phyloP scores from a whole-genome alignment of 108 stramenopile genomes.

The Fragilaria crotonensis region DNA sequence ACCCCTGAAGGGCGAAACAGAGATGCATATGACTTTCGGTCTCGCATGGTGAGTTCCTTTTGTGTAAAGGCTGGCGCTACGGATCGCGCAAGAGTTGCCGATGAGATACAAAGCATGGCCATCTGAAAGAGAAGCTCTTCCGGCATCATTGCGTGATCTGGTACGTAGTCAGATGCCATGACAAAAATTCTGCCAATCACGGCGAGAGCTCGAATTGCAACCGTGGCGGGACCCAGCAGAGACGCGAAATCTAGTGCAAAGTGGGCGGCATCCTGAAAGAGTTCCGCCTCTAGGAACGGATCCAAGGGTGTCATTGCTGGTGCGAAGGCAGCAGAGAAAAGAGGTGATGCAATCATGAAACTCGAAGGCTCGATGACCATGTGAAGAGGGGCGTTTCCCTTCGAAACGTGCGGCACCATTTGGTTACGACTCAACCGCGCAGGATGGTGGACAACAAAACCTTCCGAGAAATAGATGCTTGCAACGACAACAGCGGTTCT shows the following conservation, averaged over 20 bases:
- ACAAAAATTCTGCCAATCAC: slow-evolving; percentile 27
- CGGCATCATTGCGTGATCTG: slow-evolving; percentile 22
- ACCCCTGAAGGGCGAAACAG: slow-evolving; percentile 14
- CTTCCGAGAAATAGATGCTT: no score
- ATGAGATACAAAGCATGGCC: slow-evolving; percentile 16
- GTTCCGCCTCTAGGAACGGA: slow-evolving; percentile 25
- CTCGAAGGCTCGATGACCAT: no score
- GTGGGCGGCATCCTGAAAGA: slow-evolving; percentile 28
- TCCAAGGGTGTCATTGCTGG: not conserved
- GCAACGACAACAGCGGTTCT: no score
- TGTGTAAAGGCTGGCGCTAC: slow-evolving; percentile 5
- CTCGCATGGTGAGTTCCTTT: no score
- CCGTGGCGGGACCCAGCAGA: slow-evolving; percentile 14
- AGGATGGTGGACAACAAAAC: no score
- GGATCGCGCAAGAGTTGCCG: not conserved
- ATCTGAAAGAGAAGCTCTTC: slow-evolving; percentile 32
- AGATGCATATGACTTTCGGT: not conserved
- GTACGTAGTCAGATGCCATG: slow-evolving; percentile 26
- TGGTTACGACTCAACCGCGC: no score
- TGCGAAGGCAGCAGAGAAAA: no score
- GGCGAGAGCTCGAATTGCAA: slow-evolving; percentile 1
- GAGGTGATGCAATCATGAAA: no score
- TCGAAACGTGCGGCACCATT: no score
- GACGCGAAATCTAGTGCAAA: slow-evolving; percentile 26
- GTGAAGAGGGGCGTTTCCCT: no score